Percentiles rank a stretch among this genome's conserved stretches.
Evolutionary conservation across 805 yeast genomes (phyloP).

Genomic region (Yamadazyma nakazawae): DNA sequence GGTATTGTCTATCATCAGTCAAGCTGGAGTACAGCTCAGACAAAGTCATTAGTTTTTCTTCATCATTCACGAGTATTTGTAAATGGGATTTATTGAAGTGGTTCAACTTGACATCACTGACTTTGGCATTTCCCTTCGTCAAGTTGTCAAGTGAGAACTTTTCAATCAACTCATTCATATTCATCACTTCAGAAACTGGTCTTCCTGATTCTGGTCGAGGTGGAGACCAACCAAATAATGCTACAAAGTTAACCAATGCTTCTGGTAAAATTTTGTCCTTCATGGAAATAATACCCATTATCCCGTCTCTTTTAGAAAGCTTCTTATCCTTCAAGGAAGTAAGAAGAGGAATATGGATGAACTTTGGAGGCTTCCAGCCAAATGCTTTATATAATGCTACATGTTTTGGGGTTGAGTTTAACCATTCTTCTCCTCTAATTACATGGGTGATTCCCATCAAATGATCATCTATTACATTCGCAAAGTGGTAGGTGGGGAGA

Average conservation of each 20-base stretch:
- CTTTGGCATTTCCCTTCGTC: slow-evolving; percentile 93
- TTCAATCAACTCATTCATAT: slow-evolving; percentile 48
- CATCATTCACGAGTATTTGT: slow-evolving; percentile 13
- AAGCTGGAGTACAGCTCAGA: not conserved
- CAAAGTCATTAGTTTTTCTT: slow-evolving; percentile 22
- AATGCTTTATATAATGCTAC: slow-evolving; percentile 81
- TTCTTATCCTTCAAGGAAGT: slow-evolving; percentile 74
- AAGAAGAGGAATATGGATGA: slow-evolving; percentile 85
- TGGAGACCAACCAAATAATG: slow-evolving; percentile 94
- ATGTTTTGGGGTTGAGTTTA: slow-evolving; percentile 94
- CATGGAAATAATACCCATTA: slow-evolving; percentile 63
- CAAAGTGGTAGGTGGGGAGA: slow-evolving; percentile 93
- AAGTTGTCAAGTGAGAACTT: slow-evolving; percentile 65
- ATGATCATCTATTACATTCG: slow-evolving; percentile 93
- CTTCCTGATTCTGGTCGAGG: slow-evolving; percentile 49
- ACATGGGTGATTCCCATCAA: slow-evolving; percentile 92
- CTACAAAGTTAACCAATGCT: slow-evolving; percentile 82
- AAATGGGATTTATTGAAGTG: slow-evolving; percentile 73
- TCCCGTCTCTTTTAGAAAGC: slow-evolving; percentile 82
- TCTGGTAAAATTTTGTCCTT: slow-evolving; percentile 66
- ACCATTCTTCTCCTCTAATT: slow-evolving; percentile 97
- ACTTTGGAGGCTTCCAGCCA: slow-evolving; percentile 80
- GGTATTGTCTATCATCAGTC: slow-evolving; percentile 17
- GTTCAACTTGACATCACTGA: slow-evolving; percentile 69
- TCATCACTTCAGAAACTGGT: slow-evolving; percentile 49